Conservation (phyloP, 305 asterid genomes). For the Fraxinus ornus region DNA sequence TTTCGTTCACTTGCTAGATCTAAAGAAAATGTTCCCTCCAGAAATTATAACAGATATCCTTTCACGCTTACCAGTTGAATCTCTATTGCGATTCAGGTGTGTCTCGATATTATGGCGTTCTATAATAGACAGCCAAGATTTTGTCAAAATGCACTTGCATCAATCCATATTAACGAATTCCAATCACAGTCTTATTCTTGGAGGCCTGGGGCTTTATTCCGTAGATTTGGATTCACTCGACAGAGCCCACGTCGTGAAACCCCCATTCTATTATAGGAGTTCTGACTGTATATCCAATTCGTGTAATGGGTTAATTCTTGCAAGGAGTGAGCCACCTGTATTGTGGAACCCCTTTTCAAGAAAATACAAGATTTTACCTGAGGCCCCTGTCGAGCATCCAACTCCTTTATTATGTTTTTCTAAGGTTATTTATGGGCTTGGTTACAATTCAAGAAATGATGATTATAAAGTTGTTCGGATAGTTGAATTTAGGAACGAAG, state of each 20-base stretch:
- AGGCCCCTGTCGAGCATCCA: slow-evolving; percentile 17
- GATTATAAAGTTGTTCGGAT: not conserved
- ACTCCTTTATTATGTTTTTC: slow-evolving; percentile 16
- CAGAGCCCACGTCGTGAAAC: slow-evolving; percentile 35
- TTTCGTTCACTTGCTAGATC: not conserved
- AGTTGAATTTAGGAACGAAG: not conserved
- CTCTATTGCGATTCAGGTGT: slow-evolving; percentile 42
- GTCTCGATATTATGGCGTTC: slow-evolving; percentile 50
- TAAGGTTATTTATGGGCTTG: slow-evolving; percentile 32
- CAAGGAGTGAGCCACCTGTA: slow-evolving; percentile 33
- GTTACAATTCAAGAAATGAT: not conserved
- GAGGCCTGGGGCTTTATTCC: slow-evolving; percentile 46
- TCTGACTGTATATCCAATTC: slow-evolving; percentile 48
- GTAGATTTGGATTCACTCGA: slow-evolving; percentile 38
- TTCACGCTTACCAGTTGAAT: slow-evolving; percentile 44
- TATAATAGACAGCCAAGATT: slow-evolving; percentile 48
- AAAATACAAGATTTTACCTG: slow-evolving; percentile 39
- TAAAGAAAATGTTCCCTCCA: not conserved
- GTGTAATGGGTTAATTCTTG: slow-evolving; percentile 52
- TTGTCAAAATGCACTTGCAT: slow-evolving; percentile 50
- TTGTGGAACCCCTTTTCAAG: slow-evolving; percentile 57
- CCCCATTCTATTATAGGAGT: slow-evolving; percentile 52
- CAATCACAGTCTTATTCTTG: slow-evolving; percentile 39
- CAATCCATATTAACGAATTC: slow-evolving; percentile 29
- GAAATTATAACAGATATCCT: slow-evolving; percentile 37